phyloP scores from a whole-genome alignment of 345 rosid genomes.

The Carallia pectinifolia region DNA sequence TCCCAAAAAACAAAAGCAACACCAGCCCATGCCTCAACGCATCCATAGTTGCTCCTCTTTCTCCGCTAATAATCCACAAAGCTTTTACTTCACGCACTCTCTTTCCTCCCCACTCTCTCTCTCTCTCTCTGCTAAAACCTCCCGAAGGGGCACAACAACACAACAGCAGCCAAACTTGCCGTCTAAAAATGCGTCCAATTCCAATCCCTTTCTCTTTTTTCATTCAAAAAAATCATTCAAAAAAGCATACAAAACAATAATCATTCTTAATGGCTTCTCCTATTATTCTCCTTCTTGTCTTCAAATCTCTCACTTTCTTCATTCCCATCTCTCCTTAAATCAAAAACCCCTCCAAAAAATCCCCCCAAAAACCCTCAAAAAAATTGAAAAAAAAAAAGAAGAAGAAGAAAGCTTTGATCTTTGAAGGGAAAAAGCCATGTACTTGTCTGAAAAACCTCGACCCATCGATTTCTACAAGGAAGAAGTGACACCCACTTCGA shows the following conservation, averaged over 20 bases:
- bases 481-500: slow-evolving; percentile 37
- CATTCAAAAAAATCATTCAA: background rate
- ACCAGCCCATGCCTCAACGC: slow-evolving; percentile 9
- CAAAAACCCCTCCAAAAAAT: background rate
- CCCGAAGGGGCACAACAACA: too few relatives aligned
- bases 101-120: background rate
- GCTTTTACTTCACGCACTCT: slow-evolving; percentile 37
- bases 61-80: slow-evolving; percentile 22
- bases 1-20: background rate
- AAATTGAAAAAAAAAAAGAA: too few relatives aligned
- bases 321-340: background rate
- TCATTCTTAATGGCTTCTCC: slow-evolving; percentile 3
- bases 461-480: slow-evolving; percentile 76
- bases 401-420: background rate
- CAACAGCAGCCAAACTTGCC: background rate
- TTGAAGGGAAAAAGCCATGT: slow-evolving; percentile 43
- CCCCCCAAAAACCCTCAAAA: background rate
- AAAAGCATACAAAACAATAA: too few relatives aligned
- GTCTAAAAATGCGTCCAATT: background rate
- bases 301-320: slow-evolving; percentile 12
- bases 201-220: background rate
- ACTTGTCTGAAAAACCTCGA: slow-evolving; percentile 78
- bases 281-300: background rate
- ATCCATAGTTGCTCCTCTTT: slow-evolving; percentile 1
- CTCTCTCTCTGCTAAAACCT: background rate